A percentile compares a stretch with the other conserved stretches of the same genome.
Conservation (phyloP, 495 filamentous ascomycete species). For the Penicillium flavigenum region DNA sequence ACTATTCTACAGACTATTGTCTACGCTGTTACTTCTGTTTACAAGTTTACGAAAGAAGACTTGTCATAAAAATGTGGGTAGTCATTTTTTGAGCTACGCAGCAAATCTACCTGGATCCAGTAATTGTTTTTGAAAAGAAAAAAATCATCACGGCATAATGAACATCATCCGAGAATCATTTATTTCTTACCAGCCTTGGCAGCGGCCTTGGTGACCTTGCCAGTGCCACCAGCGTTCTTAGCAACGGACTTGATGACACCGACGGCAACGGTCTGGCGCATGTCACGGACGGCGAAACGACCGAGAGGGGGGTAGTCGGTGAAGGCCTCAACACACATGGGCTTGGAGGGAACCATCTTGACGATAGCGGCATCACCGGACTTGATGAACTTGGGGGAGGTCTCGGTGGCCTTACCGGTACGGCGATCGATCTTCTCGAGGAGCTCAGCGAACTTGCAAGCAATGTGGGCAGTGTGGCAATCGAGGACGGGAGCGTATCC, state of each 20-base stretch:
- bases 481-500: conserved; percentile 98
- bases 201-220: conserved; percentile 78
- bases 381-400: conserved; percentile 97
- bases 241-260: conserved; percentile 90
- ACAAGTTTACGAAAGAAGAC: conserved; percentile 7
- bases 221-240: conserved; percentile 65
- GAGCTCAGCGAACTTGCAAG: conserved; percentile 99
- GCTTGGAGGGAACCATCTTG: conserved; percentile 99
- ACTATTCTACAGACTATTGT: background rate
- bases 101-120: conserved; percentile 35
- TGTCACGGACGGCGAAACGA: conserved; percentile 95
- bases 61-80: conserved; percentile 29
- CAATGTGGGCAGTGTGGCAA: conserved; percentile 99
- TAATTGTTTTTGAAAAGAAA: conserved; percentile 33
- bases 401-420: conserved; percentile 96
- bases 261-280: conserved; percentile 92
- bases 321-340: conserved; percentile 99
- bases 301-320: conserved; percentile 98
- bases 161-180: conserved; percentile 35
- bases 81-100: conserved; percentile 27
- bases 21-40: background rate
- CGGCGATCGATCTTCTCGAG: conserved; percentile 99
- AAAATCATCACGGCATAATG: conserved; percentile 37
- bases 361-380: conserved; percentile 99
- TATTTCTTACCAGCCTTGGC: conserved; percentile 70